Evolutionary conservation across 257 asterid species (phyloP).

Genomic region (Salvia miltiorrhiza): DNA sequence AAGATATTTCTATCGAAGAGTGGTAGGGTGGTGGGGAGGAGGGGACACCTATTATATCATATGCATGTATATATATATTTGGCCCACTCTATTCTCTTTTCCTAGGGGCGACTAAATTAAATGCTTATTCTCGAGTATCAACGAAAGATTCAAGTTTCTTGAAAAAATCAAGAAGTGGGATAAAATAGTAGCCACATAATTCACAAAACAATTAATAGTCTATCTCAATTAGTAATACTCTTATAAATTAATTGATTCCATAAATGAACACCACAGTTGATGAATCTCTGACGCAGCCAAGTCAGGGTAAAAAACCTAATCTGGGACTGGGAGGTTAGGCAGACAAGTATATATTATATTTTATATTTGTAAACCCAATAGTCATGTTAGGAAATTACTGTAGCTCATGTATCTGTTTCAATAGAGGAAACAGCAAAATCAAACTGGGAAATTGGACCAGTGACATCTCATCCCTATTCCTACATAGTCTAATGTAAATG

Average conservation of each 20-base stretch:
- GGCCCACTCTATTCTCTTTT: neutral
- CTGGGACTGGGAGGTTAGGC: slow-evolving; percentile 35
- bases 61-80: neutral
- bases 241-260: slow-evolving; percentile 22
- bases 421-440: slow-evolving; percentile 71
- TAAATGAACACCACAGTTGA: slow-evolving; percentile 15
- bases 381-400: slow-evolving; percentile 21
- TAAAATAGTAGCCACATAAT: neutral
- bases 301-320: slow-evolving; percentile 19
- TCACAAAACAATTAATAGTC: neutral
- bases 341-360: neutral
- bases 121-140: neutral
- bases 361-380: neutral
- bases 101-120: neutral
- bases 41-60: neutral
- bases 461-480: slow-evolving; percentile 34
- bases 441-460: slow-evolving; percentile 63
- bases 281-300: neutral
- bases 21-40: slow-evolving; percentile 6
- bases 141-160: neutral
- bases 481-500: neutral
- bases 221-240: neutral
- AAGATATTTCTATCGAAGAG: neutral
- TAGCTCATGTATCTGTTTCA: slow-evolving; percentile 42
- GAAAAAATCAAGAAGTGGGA: neutral